Conservation (phyloP, 2,329 filamentous ascomycete genomes). For the Lachnellula occidentalis region DNA sequence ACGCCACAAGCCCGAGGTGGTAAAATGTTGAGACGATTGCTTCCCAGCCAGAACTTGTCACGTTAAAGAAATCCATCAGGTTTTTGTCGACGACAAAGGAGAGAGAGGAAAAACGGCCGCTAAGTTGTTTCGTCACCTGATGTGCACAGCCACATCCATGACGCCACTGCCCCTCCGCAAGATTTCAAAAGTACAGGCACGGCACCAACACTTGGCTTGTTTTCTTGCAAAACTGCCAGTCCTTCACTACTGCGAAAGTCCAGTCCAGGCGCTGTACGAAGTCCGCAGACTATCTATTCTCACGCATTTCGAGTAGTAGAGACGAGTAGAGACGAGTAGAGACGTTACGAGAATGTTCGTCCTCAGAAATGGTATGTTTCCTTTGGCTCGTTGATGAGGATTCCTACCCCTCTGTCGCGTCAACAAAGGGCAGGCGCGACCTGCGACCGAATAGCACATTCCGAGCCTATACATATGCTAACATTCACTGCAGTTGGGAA, state of each 20-base stretch:
- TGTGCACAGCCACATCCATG: neutral
- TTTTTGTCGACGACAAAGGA: no score
- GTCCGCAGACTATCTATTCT: neutral
- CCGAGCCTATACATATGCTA: conserved; percentile 9
- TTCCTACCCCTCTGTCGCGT: conserved; percentile 7
- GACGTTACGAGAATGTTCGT: conserved; percentile 36
- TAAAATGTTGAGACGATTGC: no score
- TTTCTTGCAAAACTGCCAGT: neutral
- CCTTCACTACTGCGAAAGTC: neutral
- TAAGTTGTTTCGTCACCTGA: neutral
- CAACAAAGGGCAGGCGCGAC: conserved; percentile 7
- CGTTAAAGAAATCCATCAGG: no score
- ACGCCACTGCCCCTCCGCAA: neutral
- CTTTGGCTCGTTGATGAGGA: conserved; percentile 9
- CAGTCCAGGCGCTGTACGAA: no score
- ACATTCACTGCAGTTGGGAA: conserved; percentile 64
- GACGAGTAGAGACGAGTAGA: no score
- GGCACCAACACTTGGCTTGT: neutral
- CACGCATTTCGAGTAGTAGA: neutral
- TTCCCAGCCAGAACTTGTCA: no score
- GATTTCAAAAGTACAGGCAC: neutral
- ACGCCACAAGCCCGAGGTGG: no score
- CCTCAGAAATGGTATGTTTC: conserved; percentile 37
- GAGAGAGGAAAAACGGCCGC: no score
- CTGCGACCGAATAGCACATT: neutral